Percentiles rank a stretch among this genome's conserved stretches.
Evolutionary conservation across 345 rosid genomes (phyloP).

Genomic region (Barbarea vulgaris): DNA sequence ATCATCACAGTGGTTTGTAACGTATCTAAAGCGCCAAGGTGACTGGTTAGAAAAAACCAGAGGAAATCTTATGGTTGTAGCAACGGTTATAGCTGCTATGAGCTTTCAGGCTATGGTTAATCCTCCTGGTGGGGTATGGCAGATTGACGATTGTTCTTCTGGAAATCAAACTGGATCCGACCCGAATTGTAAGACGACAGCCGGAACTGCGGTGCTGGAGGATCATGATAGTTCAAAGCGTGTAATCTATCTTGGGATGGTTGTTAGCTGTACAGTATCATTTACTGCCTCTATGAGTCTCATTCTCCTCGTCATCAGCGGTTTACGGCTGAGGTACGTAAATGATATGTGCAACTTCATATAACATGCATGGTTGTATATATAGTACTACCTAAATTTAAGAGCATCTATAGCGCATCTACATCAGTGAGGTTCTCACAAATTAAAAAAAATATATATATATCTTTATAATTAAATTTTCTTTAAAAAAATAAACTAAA

Average conservation of each 20-base stretch:
- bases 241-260: background rate
- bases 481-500: too few relatives aligned
- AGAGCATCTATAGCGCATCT: too few relatives aligned
- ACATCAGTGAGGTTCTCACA: too few relatives aligned
- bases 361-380: too few relatives aligned
- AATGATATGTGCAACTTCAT: too few relatives aligned
- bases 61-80: conserved; percentile 13
- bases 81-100: conserved; percentile 19
- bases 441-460: too few relatives aligned
- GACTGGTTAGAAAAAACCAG: conserved; percentile 20
- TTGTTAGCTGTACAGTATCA: background rate
- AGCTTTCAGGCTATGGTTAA: conserved; percentile 2
- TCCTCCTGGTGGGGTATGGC: conserved; percentile 28
- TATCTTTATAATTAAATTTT: too few relatives aligned
- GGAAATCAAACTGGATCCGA: background rate
- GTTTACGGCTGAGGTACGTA: conserved; percentile 3
- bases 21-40: background rate
- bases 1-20: background rate
- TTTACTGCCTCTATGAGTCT: conserved; percentile 15
- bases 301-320: conserved; percentile 6
- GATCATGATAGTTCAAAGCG: background rate
- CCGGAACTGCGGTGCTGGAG: conserved; percentile 4
- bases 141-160: background rate
- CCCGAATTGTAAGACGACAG: background rate
- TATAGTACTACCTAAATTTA: too few relatives aligned